phyloP scores from a whole-genome alignment of 352 stramenopile genomes.

The Nothophytophthora sp. region DNA sequence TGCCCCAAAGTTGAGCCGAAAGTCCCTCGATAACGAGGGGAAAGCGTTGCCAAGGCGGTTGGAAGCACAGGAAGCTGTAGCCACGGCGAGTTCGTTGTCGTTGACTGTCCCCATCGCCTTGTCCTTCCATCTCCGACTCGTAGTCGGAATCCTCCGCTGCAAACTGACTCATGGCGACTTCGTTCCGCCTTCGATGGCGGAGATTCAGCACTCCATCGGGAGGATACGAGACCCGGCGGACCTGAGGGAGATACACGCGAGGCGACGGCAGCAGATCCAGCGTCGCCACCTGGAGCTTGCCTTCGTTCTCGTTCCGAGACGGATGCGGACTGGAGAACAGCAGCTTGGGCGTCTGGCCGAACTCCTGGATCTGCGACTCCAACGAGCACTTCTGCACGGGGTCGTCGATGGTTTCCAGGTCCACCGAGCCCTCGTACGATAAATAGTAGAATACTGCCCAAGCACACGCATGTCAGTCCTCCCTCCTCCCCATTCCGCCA shows the following conservation, averaged over 20 bases:
- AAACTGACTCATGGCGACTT: conserved; percentile 29
- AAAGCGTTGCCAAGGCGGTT: conserved; percentile 37
- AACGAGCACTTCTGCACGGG: conserved; percentile 92
- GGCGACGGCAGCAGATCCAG: conserved; percentile 53
- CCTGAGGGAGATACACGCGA: conserved; percentile 16
- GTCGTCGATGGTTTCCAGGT: conserved; percentile 85
- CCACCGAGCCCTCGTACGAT: conserved; percentile 86
- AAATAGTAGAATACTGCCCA: conserved; percentile 89
- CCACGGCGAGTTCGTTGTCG: conserved; percentile 6
- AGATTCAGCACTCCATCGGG: conserved; percentile 7
- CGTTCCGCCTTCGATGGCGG: conserved; percentile 15
- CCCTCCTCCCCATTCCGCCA: background rate
- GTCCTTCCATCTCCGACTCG: conserved; percentile 23
- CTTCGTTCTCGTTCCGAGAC: conserved; percentile 44
- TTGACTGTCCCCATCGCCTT: background rate
- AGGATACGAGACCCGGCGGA: conserved; percentile 23
- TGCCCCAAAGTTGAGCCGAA: conserved; percentile 36
- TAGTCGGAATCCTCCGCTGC: conserved; percentile 40
- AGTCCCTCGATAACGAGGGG: conserved; percentile 34
- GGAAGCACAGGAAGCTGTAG: conserved; percentile 47
- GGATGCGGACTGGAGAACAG: conserved; percentile 80
- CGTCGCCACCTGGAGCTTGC: conserved; percentile 48
- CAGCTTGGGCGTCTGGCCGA: conserved; percentile 88
- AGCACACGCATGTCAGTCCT: background rate
- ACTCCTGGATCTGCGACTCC: conserved; percentile 93